These are phyloP conservation scores for Apiotrichum montevideense DNA, from an alignment of 1,284 basidiomycete genomes.

Conservation along the genomic window DNA sequence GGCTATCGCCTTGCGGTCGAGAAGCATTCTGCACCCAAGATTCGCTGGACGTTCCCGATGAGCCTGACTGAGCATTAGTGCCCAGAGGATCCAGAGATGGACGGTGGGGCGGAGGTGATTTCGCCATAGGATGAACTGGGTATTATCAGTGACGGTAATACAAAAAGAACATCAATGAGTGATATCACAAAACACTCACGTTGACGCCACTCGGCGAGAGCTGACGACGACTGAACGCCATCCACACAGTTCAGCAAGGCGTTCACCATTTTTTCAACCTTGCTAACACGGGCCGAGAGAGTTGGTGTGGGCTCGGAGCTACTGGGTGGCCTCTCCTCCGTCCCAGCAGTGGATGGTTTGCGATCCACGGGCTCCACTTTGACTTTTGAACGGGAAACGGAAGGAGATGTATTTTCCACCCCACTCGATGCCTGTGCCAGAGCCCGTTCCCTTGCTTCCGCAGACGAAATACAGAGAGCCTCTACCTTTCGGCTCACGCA, in stretches of 20 bases:
- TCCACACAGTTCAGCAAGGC: slow-evolving; percentile 34
- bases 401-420: slow-evolving; percentile 16
- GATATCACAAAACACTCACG: slow-evolving; percentile 22
- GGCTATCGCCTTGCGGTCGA: background rate
- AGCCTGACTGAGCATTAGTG: slow-evolving; percentile 1
- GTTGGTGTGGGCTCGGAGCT: background rate
- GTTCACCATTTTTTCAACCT: slow-evolving; percentile 38
- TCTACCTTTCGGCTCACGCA: slow-evolving; percentile 38
- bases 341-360: background rate
- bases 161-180: background rate
- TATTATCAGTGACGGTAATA: background rate
- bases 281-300: slow-evolving; percentile 3
- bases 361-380: background rate
- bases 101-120: slow-evolving; percentile 23
- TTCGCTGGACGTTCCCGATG: background rate
- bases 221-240: slow-evolving; percentile 29
- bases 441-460: background rate
- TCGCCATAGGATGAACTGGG: slow-evolving; percentile 30
- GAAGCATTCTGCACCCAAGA: background rate
- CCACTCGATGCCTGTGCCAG: slow-evolving; percentile 8
- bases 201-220: slow-evolving; percentile 35
- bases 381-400: background rate
- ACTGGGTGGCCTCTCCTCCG: background rate
- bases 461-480: slow-evolving; percentile 32
- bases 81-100: slow-evolving; percentile 6